Evolutionary conservation across 768 basidiomycete species (phyloP), one percentile per base, ranked within the genome.

Genomic region (Russula dissimulans): DNA sequence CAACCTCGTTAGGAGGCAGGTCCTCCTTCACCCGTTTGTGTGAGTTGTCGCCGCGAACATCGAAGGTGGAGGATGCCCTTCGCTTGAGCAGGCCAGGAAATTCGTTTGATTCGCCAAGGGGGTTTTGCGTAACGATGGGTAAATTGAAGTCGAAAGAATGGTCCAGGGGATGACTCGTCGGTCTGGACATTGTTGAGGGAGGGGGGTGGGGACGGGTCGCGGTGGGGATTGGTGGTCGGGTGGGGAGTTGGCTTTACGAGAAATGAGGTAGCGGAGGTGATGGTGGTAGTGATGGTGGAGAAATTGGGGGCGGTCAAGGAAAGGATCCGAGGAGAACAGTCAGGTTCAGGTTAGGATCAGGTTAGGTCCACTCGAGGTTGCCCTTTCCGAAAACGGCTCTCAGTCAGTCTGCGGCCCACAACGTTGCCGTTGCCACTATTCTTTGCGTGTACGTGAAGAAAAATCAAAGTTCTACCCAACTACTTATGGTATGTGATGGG

Each of bases 131-230:
- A 11, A 55, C 31, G 32, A 29, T 22, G 38, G 48, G 39, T 29
- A 52, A 43, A 36, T 31, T 34, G 12, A 57, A 56, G 34, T 81
- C 76, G 22, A 69, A 65, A 50, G 78, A 78, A 66, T 74, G 75
- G 72, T 71, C 69, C 62, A 79, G 81, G 54, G 77, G 76, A 49
- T 54, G 56, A 26, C 26, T 51, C 46, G 49, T 38, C 14, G 17
- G 41, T 38, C 38, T 53, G 55, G 55, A 52, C 45, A 57, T 57
- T n/a, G 51, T 42, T 5, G 39, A 41, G 17, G 47, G 32, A 41
- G 31, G 39, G 42, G 39, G 18, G 18, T 4, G n/a, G 7, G 1
- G 41, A 44, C 18, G 48, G n/a, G 59, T 36, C 6, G 39, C 5
- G 34, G 42, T 15, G 10, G 10, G n/a, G 14, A 45, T 49, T 36